A percentile compares a stretch with the other conserved stretches of the same genome.
These are phyloP conservation scores for Glaciozyma antarctica DNA, from an alignment of 768 basidiomycete genomes.

Conservation along the genomic window DNA sequence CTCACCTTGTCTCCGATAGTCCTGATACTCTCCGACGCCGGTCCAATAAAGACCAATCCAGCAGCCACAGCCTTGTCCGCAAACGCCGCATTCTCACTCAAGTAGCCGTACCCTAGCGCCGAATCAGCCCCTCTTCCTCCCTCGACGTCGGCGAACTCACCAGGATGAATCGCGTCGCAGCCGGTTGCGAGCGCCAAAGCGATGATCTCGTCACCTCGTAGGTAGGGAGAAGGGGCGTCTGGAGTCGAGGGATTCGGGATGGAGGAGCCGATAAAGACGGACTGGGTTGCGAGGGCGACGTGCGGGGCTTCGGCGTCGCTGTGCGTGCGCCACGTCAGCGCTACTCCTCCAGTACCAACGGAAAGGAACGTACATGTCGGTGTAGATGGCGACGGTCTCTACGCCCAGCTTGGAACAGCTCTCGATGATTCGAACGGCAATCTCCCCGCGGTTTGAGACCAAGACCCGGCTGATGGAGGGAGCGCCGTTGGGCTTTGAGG, in stretches of 20 bases:
- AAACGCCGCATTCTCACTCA: conserved; percentile 24
- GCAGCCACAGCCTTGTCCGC: neutral
- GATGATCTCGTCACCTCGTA: conserved; percentile 24
- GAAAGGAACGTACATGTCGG: conserved; percentile 47
- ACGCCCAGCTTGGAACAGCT: conserved; percentile 51
- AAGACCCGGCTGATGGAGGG: conserved; percentile 36
- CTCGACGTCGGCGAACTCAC: neutral
- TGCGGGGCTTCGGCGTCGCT: conserved; percentile 1
- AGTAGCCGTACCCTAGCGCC: conserved; percentile 21
- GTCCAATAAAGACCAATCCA: neutral
- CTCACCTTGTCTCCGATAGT: conserved; percentile 3
- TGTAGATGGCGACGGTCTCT: conserved; percentile 52
- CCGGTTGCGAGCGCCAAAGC: conserved; percentile 22
- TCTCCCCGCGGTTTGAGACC: conserved; percentile 64
- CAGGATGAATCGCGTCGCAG: conserved; percentile 30
- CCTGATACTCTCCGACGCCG: neutral
- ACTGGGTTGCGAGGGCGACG: neutral
- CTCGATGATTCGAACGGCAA: conserved; percentile 57
- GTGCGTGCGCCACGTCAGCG: too few species aligned
- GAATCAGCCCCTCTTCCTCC: too few species aligned
- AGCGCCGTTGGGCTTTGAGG: neutral
- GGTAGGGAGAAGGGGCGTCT: neutral
- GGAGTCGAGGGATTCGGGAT: neutral
- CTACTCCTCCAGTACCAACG: too few species aligned
- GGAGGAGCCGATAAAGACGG: neutral